These are phyloP conservation scores for Ailanthus altissimus DNA, from an alignment of 345 rosid genomes.

Conservation along the genomic window DNA sequence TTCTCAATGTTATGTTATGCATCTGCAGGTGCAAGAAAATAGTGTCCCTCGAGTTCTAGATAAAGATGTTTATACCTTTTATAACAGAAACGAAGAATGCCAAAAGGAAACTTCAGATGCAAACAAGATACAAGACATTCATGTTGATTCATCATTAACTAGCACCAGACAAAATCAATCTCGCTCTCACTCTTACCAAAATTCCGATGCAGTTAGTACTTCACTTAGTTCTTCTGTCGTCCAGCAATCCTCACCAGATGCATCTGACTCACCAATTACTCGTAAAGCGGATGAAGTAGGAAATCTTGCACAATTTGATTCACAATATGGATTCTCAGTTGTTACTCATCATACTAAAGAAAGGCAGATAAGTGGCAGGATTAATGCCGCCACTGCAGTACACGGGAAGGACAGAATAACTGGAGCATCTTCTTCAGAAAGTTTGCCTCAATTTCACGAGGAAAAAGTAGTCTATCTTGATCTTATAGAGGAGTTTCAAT, in stretches of 20 bases:
- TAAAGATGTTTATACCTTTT: not conserved
- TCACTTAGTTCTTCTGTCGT: constrained; percentile 29
- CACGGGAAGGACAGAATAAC: constrained; percentile 15
- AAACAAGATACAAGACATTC: constrained; percentile 18
- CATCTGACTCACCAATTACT: constrained; percentile 11
- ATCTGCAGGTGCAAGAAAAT: constrained; percentile 30
- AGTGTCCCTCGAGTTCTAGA: constrained; percentile 11
- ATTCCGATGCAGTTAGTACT: constrained; percentile 24
- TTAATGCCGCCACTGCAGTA: not conserved
- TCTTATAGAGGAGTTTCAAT: constrained; percentile 52
- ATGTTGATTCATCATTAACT: constrained; percentile 22
- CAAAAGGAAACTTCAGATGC: constrained; percentile 19
- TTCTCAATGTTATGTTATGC: not conserved
- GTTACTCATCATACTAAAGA: constrained; percentile 13
- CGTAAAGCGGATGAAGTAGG: constrained; percentile 11
- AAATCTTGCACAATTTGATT: constrained; percentile 5
- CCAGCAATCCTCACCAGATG: constrained; percentile 37
- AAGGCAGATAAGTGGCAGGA: constrained; percentile 10
- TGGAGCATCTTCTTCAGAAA: constrained; percentile 43
- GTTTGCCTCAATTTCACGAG: constrained; percentile 35
- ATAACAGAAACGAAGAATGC: not conserved
- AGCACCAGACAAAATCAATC: constrained; percentile 4
- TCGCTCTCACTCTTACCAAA: constrained; percentile 1
- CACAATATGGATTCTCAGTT: not conserved
- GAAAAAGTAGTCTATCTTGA: constrained; percentile 50